Conservation (phyloP, 306 rosid species). For the Cucurbita moschata region DNA sequence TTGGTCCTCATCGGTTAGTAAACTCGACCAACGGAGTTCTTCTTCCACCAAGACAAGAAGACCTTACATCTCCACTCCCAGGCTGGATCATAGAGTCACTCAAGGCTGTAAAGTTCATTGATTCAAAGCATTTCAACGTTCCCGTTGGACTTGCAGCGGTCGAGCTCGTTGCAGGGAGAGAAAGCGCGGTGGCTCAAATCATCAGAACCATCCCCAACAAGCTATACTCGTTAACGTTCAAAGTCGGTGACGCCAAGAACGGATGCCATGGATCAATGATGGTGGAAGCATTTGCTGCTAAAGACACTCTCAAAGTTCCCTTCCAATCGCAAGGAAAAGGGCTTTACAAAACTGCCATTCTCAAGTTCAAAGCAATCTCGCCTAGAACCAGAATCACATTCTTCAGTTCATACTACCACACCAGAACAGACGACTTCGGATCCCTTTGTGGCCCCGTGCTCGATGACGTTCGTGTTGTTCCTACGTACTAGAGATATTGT, state of each 20-base stretch:
- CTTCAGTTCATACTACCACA: slow-evolving; percentile 85
- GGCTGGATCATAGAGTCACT: slow-evolving; percentile 94
- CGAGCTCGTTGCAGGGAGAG: slow-evolving; percentile 88
- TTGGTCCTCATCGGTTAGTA: slow-evolving; percentile 63
- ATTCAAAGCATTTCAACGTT: slow-evolving; percentile 39
- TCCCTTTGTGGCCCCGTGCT: slow-evolving; percentile 89
- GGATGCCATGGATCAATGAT: slow-evolving; percentile 92
- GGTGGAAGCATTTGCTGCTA: slow-evolving; percentile 84
- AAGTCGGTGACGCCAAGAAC: slow-evolving; percentile 70
- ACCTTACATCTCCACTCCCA: slow-evolving; percentile 68
- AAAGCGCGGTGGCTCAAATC: slow-evolving; percentile 78
- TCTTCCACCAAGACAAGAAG: slow-evolving; percentile 83
- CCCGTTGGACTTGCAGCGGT: slow-evolving; percentile 61
- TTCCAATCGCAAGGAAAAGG: slow-evolving; percentile 72
- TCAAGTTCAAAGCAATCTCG: slow-evolving; percentile 52
- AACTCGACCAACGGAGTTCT: slow-evolving; percentile 74
- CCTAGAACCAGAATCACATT: slow-evolving; percentile 71
- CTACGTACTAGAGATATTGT: slow-evolving; percentile 14
- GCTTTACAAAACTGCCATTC: slow-evolving; percentile 30
- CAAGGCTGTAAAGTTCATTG: slow-evolving; percentile 72
- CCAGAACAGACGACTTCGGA: slow-evolving; percentile 58
- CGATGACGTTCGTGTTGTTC: slow-evolving; percentile 52
- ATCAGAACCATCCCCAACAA: slow-evolving; percentile 49
- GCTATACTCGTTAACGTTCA: slow-evolving; percentile 47
- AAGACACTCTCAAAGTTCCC: slow-evolving; percentile 62